Evolutionary conservation across 2,329 filamentous ascomycete genomes (phyloP).

Genomic region (Phaeosphaeriaceae sp.): DNA sequence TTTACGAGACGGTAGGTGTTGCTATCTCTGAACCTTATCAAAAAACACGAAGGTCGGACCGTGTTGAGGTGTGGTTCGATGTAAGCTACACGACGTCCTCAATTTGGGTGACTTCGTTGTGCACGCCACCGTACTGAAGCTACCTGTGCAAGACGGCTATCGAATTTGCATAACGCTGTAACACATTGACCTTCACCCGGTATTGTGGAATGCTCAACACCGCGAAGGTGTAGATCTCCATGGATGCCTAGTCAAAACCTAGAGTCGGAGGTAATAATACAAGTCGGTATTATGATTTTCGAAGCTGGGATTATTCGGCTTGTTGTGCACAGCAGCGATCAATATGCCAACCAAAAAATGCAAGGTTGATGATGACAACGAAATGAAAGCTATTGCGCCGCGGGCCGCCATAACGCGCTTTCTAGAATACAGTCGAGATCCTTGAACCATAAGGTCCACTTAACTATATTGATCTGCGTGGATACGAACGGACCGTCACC

Average conservation of each 20-base stretch:
- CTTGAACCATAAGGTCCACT: background rate
- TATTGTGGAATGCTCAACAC: background rate
- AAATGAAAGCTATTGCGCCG: background rate
- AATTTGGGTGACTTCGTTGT: background rate
- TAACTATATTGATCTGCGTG: background rate
- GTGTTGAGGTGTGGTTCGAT: background rate
- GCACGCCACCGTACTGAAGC: background rate
- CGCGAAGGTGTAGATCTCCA: background rate
- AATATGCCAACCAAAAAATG: background rate
- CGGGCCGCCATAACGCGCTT: background rate
- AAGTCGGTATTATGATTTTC: background rate
- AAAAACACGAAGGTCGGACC: background rate
- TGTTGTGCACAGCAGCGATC: background rate
- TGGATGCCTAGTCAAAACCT: background rate
- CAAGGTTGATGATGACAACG: background rate
- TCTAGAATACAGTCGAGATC: background rate
- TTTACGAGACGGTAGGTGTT: background rate
- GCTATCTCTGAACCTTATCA: background rate
- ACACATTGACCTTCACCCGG: background rate
- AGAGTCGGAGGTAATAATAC: background rate
- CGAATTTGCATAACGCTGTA: background rate
- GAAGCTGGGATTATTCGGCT: background rate
- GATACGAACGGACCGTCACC: background rate
- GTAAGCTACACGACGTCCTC: background rate
- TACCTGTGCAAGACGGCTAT: background rate